phyloP scores from a whole-genome alignment of 78 protist genomes.

The Dictyostelium firmibasis region DNA sequence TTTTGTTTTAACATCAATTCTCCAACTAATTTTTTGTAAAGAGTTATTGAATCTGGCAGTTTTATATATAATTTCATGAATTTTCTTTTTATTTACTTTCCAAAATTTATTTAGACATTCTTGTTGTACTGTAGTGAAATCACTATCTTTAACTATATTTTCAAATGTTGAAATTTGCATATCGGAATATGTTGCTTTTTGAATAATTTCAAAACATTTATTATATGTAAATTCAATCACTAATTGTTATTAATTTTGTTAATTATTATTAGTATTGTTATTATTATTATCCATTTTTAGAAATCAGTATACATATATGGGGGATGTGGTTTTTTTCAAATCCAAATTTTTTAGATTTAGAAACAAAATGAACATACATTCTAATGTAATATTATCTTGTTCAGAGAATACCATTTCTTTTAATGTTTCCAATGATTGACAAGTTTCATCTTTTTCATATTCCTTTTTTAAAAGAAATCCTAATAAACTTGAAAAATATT shows the following conservation, averaged over 20 bases:
- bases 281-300: not conserved
- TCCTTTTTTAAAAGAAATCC: constrained; percentile 53
- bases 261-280: not conserved
- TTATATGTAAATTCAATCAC: constrained; percentile 18
- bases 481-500: constrained; percentile 48
- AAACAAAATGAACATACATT: too few species aligned
- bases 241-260: not conserved
- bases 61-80: constrained; percentile 57
- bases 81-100: constrained; percentile 69
- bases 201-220: constrained; percentile 35
- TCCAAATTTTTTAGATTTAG: too few species aligned
- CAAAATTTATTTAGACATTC: constrained; percentile 71
- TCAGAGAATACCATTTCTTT: constrained; percentile 49
- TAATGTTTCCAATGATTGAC: not conserved
- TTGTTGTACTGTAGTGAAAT: constrained; percentile 27
- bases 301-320: not conserved
- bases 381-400: constrained; percentile 24
- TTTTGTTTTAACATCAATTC: constrained; percentile 72
- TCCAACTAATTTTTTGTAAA: constrained; percentile 61
- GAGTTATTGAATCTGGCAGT: constrained; percentile 54
- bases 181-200: constrained; percentile 33
- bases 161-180: constrained; percentile 45
- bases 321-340: not conserved
- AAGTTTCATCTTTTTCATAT: constrained; percentile 50
- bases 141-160: constrained; percentile 25